A percentile compares a stretch with the other conserved stretches of the same genome.
phyloP scores from a whole-genome alignment of 1,139 yeast genomes.

The Arxiozyma telluris region DNA sequence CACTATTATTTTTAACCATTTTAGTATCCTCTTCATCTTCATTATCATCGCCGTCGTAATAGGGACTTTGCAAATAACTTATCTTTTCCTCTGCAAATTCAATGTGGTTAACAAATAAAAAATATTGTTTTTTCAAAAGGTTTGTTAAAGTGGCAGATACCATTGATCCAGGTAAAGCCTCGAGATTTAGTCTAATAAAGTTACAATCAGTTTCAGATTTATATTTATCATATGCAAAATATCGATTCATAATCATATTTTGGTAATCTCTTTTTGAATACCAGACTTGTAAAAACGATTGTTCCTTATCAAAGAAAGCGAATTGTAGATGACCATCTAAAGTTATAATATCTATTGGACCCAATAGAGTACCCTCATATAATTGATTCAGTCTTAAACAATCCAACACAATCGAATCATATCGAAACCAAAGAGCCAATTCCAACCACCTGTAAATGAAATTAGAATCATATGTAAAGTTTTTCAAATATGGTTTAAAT shows the following conservation, averaged over 20 bases:
- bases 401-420: slow-evolving; percentile 26
- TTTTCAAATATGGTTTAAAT: slow-evolving; percentile 9
- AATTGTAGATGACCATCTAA: slow-evolving; percentile 15
- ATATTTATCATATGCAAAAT: slow-evolving; percentile 2
- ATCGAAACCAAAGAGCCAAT: slow-evolving; percentile 22
- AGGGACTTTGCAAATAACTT: slow-evolving; percentile 9
- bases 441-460: slow-evolving; percentile 21
- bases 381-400: slow-evolving; percentile 22
- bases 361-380: slow-evolving; percentile 18
- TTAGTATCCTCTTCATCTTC: neutral
- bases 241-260: slow-evolving; percentile 14
- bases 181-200: neutral
- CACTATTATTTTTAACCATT: neutral
- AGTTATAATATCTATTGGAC: slow-evolving; percentile 22
- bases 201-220: slow-evolving; percentile 6
- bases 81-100: neutral
- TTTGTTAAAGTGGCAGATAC: neutral
- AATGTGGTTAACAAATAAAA: neutral
- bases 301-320: slow-evolving; percentile 16
- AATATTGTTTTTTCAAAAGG: slow-evolving; percentile 4
- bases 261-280: slow-evolving; percentile 21
- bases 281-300: slow-evolving; percentile 24
- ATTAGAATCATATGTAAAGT: slow-evolving; percentile 13
- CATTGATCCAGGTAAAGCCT: neutral
- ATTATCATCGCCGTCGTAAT: slow-evolving; percentile 1